Evolutionary conservation across 306 rosid species (phyloP).

Genomic region (Dryas alaskensis): DNA sequence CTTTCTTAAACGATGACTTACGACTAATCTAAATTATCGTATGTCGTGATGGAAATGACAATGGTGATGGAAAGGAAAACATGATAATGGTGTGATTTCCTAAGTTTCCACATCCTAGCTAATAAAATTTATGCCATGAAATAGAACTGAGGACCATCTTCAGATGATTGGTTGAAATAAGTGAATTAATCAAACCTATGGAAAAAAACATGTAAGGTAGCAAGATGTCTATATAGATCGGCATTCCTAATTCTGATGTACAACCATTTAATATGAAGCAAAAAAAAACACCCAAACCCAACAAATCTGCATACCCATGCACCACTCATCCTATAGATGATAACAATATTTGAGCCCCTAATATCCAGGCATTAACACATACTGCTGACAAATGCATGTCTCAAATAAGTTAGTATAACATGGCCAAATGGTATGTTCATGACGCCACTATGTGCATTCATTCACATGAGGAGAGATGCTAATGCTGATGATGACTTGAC

Average conservation of each 20-base stretch:
- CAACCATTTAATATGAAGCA: slow-evolving; percentile 40
- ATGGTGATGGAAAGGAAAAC: slow-evolving; percentile 32
- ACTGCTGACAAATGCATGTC: slow-evolving; percentile 79
- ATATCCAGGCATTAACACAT: slow-evolving; percentile 47
- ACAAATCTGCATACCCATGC: slow-evolving; percentile 61
- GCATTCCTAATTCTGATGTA: slow-evolving; percentile 57
- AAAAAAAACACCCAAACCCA: slow-evolving; percentile 39
- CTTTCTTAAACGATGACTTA: slow-evolving; percentile 35
- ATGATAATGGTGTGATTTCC: slow-evolving; percentile 40
- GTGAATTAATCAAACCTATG: slow-evolving; percentile 33
- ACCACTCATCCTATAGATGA: slow-evolving; percentile 56
- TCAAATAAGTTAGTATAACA: slow-evolving; percentile 45
- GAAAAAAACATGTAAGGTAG: slow-evolving; percentile 9
- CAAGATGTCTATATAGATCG: slow-evolving; percentile 36
- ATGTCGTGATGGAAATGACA: slow-evolving; percentile 46
- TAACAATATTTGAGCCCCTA: slow-evolving; percentile 45
- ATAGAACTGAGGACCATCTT: slow-evolving; percentile 31
- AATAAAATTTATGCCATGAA: slow-evolving; percentile 39
- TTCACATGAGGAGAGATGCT: slow-evolving; percentile 77
- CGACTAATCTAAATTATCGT: slow-evolving; percentile 24
- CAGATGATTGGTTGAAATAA: slow-evolving; percentile 42
- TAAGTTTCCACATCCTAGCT: slow-evolving; percentile 26
- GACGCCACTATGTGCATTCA: slow-evolving; percentile 85
- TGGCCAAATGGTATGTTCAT: slow-evolving; percentile 76
- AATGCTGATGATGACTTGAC: slow-evolving; percentile 92